Evolutionary conservation across 176 grass and related monocot species (phyloP).

Genomic region (Bonia amplexicaulis): DNA sequence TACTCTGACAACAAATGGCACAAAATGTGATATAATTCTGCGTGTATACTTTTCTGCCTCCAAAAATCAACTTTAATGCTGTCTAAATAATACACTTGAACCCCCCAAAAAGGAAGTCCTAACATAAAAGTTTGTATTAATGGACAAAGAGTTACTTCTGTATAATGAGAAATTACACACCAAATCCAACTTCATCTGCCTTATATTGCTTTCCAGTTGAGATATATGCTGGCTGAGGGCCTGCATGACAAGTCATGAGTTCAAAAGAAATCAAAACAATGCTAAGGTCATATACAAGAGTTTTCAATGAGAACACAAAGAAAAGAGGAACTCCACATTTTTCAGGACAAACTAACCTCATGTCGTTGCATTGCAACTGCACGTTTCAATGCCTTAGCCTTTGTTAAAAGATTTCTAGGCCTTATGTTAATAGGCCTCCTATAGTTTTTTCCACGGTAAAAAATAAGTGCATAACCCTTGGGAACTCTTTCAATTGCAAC

Average conservation of each 20-base stretch:
- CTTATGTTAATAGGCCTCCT: constrained; percentile 91
- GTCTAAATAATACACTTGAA: neutral
- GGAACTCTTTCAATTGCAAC: constrained; percentile 87
- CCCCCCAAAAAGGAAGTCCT: neutral
- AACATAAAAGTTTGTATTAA: neutral
- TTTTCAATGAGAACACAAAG: neutral
- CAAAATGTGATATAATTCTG: neutral
- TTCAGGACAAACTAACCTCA: constrained; percentile 56
- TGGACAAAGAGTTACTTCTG: neutral
- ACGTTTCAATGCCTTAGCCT: constrained; percentile 89
- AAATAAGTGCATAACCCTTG: constrained; percentile 85
- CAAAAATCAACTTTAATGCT: neutral
- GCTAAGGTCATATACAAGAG: neutral
- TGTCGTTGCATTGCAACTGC: constrained; percentile 97
- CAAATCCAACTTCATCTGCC: constrained; percentile 75
- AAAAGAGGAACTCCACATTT: neutral
- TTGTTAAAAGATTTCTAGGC: constrained; percentile 92
- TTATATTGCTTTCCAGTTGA: constrained; percentile 65
- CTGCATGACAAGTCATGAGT: constrained; percentile 42
- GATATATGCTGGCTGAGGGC: constrained; percentile 93
- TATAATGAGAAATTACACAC: constrained; percentile 46
- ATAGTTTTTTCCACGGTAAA: constrained; percentile 96
- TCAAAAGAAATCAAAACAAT: constrained; percentile 14
- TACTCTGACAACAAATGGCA: neutral
- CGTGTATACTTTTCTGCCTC: neutral